These are phyloP conservation scores for Helianthus annuus DNA, from an alignment of 129 eudicot species.

Conservation along the genomic window DNA sequence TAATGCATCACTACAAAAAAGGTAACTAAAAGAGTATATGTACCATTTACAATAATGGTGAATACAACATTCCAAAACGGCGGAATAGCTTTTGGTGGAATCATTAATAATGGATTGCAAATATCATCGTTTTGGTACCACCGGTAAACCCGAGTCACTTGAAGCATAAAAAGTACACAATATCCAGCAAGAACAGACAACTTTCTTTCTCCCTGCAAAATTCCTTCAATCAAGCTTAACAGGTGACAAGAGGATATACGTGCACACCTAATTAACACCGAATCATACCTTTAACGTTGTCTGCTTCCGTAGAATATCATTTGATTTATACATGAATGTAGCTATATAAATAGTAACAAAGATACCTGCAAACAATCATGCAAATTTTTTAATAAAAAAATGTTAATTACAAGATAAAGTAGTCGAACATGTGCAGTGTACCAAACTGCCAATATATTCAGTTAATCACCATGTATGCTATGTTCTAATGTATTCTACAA, in stretches of 20 bases:
- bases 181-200: slow-evolving; percentile 60
- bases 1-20: too few relatives aligned
- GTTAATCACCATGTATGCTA: neutral
- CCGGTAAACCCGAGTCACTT: slow-evolving; percentile 70
- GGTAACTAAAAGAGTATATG: slow-evolving; percentile 3
- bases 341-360: slow-evolving; percentile 61
- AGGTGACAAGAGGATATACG: neutral
- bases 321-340: slow-evolving; percentile 78
- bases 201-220: slow-evolving; percentile 75
- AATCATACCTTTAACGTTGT: slow-evolving; percentile 57
- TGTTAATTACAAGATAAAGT: neutral
- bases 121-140: slow-evolving; percentile 77
- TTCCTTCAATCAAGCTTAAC: slow-evolving; percentile 1
- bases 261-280: slow-evolving; percentile 6
- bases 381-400: slow-evolving; percentile 12
- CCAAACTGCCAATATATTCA: neutral
- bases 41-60: slow-evolving; percentile 75
- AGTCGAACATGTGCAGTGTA: neutral
- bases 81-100: slow-evolving; percentile 80
- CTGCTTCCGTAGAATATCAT: slow-evolving; percentile 76
- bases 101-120: slow-evolving; percentile 64
- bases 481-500: neutral
- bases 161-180: slow-evolving; percentile 53
- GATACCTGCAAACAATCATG: slow-evolving; percentile 56
- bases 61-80: slow-evolving; percentile 82